Percentiles rank a stretch among this genome's conserved stretches.
phyloP scores from a whole-genome alignment of 352 stramenopile species.

The Globisporangium nagaii region DNA sequence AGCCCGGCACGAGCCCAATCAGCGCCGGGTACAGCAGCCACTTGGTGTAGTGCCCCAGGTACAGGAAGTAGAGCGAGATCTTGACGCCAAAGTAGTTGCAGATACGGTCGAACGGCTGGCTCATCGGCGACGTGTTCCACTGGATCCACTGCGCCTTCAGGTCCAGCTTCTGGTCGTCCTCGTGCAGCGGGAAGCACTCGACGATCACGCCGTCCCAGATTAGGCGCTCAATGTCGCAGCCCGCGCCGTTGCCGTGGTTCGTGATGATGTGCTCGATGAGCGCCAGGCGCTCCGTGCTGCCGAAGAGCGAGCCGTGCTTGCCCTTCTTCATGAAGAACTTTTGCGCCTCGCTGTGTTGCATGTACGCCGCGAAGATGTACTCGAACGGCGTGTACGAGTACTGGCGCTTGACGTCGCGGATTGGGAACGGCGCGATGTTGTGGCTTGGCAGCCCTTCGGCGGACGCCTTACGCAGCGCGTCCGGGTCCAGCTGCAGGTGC shows the following conservation, averaged over 20 bases:
- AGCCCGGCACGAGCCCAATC: slow-evolving; percentile 86
- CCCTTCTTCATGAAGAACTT: slow-evolving; percentile 64
- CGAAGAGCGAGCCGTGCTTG: slow-evolving; percentile 60
- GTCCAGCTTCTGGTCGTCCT: slow-evolving; percentile 54
- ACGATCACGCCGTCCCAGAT: slow-evolving; percentile 74
- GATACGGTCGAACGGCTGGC: slow-evolving; percentile 74
- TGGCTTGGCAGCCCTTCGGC: slow-evolving; percentile 65
- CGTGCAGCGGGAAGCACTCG: slow-evolving; percentile 75
- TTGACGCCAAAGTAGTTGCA: slow-evolving; percentile 87
- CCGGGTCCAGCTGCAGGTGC: slow-evolving; percentile 65
- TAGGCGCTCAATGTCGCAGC: slow-evolving; percentile 64
- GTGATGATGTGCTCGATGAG: slow-evolving; percentile 86
- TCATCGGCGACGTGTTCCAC: slow-evolving; percentile 65
- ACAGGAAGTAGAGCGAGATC: slow-evolving; percentile 97
- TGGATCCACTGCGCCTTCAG: slow-evolving; percentile 67
- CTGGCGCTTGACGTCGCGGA: slow-evolving; percentile 72
- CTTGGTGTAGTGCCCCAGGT: slow-evolving; percentile 94
- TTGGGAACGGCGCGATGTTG: slow-evolving; percentile 74
- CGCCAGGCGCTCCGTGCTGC: slow-evolving; percentile 65
- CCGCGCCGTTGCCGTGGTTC: slow-evolving; percentile 54
- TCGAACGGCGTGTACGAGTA: slow-evolving; percentile 77
- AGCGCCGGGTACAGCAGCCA: slow-evolving; percentile 93
- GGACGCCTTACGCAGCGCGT: slow-evolving; percentile 54
- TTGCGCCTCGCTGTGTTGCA: slow-evolving; percentile 59
- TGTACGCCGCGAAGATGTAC: slow-evolving; percentile 84